Base-by-base conservation (phyloP, 148 eudicot species). In the Chenopodium quinoa region DNA sequence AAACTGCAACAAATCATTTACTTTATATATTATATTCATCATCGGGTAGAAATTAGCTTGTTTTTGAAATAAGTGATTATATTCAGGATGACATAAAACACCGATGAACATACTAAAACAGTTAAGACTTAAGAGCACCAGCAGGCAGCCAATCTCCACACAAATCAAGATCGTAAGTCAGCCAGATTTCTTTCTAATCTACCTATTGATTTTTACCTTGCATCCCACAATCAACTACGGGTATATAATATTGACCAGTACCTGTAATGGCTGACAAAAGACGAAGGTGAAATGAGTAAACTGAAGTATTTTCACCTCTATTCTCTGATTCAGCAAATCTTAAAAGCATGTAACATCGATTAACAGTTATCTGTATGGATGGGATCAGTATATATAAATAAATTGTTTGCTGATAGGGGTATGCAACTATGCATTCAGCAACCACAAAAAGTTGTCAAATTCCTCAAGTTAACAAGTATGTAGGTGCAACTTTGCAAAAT, bases 401-500 rank as follows among this genome's bases (percentile, higher is more conserved):
- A 46, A 78, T 54, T 25, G 60, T 65, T 75, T 60, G 22, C 73
- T 65, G 54, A 58, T 17, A 73, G 20, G 73, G 78, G 77, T 74
- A 50, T 52, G 62, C 76, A 58, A 72, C 63, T 74, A 50, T 52
- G 62, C 77, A 60, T 60, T 76, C 25, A 71, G 77, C 75, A 82
- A 58, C 71, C 76, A 44, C 76, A 37, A 58, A 70, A 76, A 60
- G 75, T 17, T 11, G 31, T 76, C 37, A 50, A 68, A 71, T 73
- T 68, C 48, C 78, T 50, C 27, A 4, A 58, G 44, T 66, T 54
- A 60, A 83, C 52, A 50, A 78, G 75, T 83, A 73, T 20, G 60
- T 19, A n/a, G 81, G 78, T 37, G 27, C 40, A 31, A 73, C 83
- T 80, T 40, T 73, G 72, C 77, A 75, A 79, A 83, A 79, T 40